Base-by-base conservation (phyloP, 2,329 filamentous ascomycete species). In the Rutstroemia sp. region DNA sequence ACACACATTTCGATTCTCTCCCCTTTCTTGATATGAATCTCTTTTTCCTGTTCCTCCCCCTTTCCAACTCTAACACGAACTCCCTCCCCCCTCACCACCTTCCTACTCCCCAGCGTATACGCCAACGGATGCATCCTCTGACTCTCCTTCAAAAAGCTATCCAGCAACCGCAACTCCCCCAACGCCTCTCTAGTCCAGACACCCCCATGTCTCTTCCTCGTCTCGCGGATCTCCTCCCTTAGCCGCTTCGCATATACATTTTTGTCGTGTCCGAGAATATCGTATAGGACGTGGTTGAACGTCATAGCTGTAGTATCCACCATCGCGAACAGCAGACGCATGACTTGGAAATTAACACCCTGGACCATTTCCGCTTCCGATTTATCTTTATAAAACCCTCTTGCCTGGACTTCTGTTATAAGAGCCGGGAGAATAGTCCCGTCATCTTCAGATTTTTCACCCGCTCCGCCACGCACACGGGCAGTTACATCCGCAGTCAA, bases 61-160 rank as follows among this genome's bases (percentile, higher is more conserved):
- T 47, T 34, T n/a, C 27, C 34, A 4, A 53, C 3, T 5, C 17
- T 16, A 10, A 53, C 34, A 30, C 34, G 30, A 17, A 53, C 9
- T 0, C 42, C 51, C 19, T 53, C 51, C 16, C 8, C 46, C 3
- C 27, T 53, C 25, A 30, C 27, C 5, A 53, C 51, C 51, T 53
- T 53, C 5, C 51, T n/a, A 17, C 51, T 53, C 2, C 51, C 51
- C n/a, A 53, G 19, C 4, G 51, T 53, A 19, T 53, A 53, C 16
- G 39, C 51, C 16, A 53, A 47, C 19, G 51, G 51, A 38, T 53
- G 51, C 2, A 53, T 23, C 5, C 51, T 34, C 27, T 53, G 51
- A 53, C 51, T 53, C 19, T 53, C 51, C 42, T 42, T 53, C 51
- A 53, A 37, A 17, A 53, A 53, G 1, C 39, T 42, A 53, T 53